Base-by-base conservation (phyloP, 495 filamentous ascomycete genomes). In the Neurospora discreta region DNA sequence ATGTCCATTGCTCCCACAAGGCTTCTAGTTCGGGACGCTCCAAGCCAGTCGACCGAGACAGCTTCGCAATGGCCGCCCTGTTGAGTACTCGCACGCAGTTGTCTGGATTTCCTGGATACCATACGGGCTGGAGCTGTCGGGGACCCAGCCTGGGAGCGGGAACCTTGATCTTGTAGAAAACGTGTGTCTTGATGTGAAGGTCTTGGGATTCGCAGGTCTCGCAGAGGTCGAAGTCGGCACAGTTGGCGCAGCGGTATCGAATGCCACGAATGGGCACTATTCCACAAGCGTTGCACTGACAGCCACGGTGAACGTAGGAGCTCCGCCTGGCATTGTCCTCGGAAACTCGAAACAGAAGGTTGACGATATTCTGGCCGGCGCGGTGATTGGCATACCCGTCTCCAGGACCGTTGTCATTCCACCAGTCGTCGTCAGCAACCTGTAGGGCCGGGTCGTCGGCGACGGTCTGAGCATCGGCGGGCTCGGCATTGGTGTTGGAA, bases 1-100 rank as follows among this genome's bases (percentile, higher is more conserved):
- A 97, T 10, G 91, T 92, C 87, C 96, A 98, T 76, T 98, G 96
- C 75, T 98, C 95, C 90, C 93, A 98, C 38, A 95, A 87, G 39
- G 93, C 95, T 80, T 98, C 93, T 3, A 98, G 81, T 77, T 97
- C 92, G 3, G 91, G 88, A 40, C 88, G 86, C 78, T 97, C 93
- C 73, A 94, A 94, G 18, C 87, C 88, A 18, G 91, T 93, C 36
- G 92, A 89, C 43, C 87, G 85, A 33, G 88, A 87, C 69, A 97
- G 84, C 69, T 88, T 88, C 68, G 87, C 84, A 40, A 89, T 88
- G 5, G 93, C 77, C 23, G 86, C 78, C 33, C 87, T 85, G 7
- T 89, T 87, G 3, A 98, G 85, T 44, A 83, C 86, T n/a, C 86
- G 86, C 10, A 86, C 71, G 60, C 79, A 85, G 71, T 84, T 86